Conservation (phyloP, 2,329 filamentous ascomycete species). For the Cercospora nicotianae region DNA sequence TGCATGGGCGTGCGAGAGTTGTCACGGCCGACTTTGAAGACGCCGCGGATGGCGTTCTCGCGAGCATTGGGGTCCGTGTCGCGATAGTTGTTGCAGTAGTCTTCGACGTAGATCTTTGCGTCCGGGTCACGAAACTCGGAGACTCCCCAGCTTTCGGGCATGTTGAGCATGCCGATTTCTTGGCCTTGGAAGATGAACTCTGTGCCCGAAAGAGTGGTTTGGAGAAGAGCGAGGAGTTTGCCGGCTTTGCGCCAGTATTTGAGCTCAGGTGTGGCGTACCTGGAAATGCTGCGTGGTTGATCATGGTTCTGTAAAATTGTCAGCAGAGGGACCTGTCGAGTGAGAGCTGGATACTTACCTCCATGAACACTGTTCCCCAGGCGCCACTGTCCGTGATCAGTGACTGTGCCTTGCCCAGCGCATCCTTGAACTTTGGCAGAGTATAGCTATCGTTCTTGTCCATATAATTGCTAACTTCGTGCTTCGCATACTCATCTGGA, state of each 20-base stretch:
- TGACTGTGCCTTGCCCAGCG: conserved; percentile 30
- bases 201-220: conserved; percentile 61
- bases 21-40: conserved; percentile 64
- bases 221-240: conserved; percentile 61
- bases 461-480: conserved; percentile 31
- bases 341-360: conserved; percentile 46
- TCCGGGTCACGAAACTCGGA: conserved; percentile 28
- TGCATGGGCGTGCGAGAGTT: conserved; percentile 72
- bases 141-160: conserved; percentile 57
- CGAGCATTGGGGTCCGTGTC: conserved; percentile 30
- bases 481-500: conserved; percentile 30
- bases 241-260: conserved; percentile 51
- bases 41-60: conserved; percentile 47
- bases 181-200: conserved; percentile 70
- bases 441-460: conserved; percentile 36
- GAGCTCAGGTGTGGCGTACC: conserved; percentile 33
- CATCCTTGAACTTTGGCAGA: conserved; percentile 28
- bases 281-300: conserved; percentile 59
- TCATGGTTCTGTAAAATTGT: conserved; percentile 54
- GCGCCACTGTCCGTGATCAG: conserved; percentile 60
- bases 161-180: conserved; percentile 67
- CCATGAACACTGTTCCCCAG: conserved; percentile 66
- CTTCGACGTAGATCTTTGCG: conserved; percentile 45
- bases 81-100: conserved; percentile 65
- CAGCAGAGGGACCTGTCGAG: not conserved